Percentiles rank a stretch among this genome's conserved stretches.
phyloP scores from a whole-genome alignment of 2,329 filamentous ascomycete species.

The Aspergillus tanneri region DNA sequence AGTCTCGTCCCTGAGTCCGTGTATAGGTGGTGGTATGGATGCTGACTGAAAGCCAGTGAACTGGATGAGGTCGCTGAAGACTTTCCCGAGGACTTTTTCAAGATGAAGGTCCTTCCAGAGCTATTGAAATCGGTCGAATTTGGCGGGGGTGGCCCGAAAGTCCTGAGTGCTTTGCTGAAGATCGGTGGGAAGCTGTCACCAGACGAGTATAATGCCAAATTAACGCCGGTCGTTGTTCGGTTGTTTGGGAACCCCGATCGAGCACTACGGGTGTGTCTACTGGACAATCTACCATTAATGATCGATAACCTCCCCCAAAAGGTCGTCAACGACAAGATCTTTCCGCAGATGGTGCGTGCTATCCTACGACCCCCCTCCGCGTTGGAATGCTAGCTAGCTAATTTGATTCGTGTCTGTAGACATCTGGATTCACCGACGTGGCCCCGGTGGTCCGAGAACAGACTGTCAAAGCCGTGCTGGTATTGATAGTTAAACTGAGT shows the following conservation, averaged over 20 bases:
- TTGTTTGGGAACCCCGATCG: constrained; percentile 89
- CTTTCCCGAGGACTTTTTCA: constrained; percentile 97
- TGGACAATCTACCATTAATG: constrained; percentile 87
- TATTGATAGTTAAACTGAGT: constrained; percentile 82
- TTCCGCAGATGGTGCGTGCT: constrained; percentile 79
- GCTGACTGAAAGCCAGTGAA: constrained; percentile 54
- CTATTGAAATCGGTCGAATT: constrained; percentile 99
- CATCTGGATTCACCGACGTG: constrained; percentile 90
- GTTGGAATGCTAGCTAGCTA: not conserved
- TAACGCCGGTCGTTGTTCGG: constrained; percentile 82
- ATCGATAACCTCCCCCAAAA: constrained; percentile 87
- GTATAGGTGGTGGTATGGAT: constrained; percentile 1
- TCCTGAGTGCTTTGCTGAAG: constrained; percentile 83
- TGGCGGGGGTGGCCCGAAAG: constrained; percentile 89
- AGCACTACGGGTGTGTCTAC: constrained; percentile 82
- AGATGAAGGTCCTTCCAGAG: constrained; percentile 92
- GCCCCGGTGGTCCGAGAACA: constrained; percentile 92
- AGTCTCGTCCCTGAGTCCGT: no score
- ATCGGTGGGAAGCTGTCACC: constrained; percentile 82
- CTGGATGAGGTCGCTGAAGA: constrained; percentile 85
- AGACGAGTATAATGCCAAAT: constrained; percentile 82
- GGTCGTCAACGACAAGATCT: constrained; percentile 92
- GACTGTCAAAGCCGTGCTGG: constrained; percentile 89
- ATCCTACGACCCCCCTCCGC: not conserved
- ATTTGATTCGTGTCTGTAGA: constrained; percentile 48